These are phyloP conservation scores for Coprinopsis strossmayeri DNA, from an alignment of 768 basidiomycete species.

Conservation along the genomic window DNA sequence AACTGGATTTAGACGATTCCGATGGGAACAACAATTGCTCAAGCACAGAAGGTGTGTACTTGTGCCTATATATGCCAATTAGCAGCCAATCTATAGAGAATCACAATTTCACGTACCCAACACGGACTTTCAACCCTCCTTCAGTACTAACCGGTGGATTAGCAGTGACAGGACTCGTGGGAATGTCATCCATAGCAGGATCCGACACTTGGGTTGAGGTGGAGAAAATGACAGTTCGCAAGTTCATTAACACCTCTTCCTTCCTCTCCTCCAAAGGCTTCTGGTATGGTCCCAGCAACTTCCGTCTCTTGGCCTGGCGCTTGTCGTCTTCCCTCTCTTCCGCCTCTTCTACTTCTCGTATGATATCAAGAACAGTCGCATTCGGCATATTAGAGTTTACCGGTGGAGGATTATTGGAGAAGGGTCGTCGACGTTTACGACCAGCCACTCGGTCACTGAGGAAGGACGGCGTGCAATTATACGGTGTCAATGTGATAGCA, in stretches of 20 bases:
- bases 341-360: conserved; percentile 30
- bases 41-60: conserved; percentile 4
- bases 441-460: conserved; percentile 28
- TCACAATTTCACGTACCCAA: conserved; percentile 4
- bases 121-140: conserved; percentile 4
- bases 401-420: conserved; percentile 26
- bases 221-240: conserved; percentile 41
- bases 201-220: background rate
- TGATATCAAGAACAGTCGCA: conserved; percentile 32
- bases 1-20: background rate
- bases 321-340: conserved; percentile 20
- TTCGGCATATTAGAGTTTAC: conserved; percentile 27
- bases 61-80: background rate
- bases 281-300: conserved; percentile 13
- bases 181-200: conserved; percentile 25
- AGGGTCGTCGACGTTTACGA: conserved; percentile 33
- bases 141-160: background rate
- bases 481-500: conserved; percentile 2
- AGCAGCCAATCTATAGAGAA: background rate
- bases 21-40: conserved; percentile 1
- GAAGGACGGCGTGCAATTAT: conserved; percentile 10
- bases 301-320: conserved; percentile 9
- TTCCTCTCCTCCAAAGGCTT: conserved; percentile 22
- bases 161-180: conserved; percentile 5
- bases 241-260: conserved; percentile 38